Evolutionary conservation across 805 yeast genomes (phyloP), one percentile per base, ranked within the genome.

Genomic region (Kuraishia ogatae): DNA sequence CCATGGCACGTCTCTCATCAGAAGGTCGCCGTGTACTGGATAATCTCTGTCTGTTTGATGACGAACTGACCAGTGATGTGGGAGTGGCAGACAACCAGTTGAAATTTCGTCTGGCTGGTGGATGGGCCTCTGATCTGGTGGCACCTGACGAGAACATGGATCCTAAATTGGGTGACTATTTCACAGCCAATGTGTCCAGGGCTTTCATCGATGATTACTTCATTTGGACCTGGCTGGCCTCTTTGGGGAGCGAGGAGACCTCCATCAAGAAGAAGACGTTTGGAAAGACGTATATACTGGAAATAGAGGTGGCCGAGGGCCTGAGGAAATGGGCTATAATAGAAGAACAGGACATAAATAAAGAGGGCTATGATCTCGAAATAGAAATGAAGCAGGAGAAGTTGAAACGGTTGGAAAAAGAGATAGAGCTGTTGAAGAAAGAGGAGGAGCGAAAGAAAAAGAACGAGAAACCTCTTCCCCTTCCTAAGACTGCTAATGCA

Each of bases 211-310:
- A 89, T 67, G 97, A 90, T 67, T 90, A 87, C 67, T 90, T 85
- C 64, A 88, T 89, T 28, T 90, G 97, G 97, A 81, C 96, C 0
- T 90, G 97, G 97, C 73, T 89, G 63, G 82, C 91, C 1, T 79
- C 90, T 1, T 66, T 89, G 23, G 89, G 89, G 0, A 77, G 83
- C 35, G 97, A 90, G 64, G 87, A 88, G 64, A 81, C 90, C 0
- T 74, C 78, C 35, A 68, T 73, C 23, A 82, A 83, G 61, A 87
- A 87, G 66, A 78, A 79, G 35, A 67, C 85, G 1, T 90, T 90
- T 72, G 97, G 97, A 10, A 78, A 94, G 60, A 84, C 96, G 0
- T 75, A 89, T 55, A 89, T 90, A 6, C 80, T 89, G 53, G 97
- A 90, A 61, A 89, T 89, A 50, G 89, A 88, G 50, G 76, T 87